Percentiles rank a stretch among this genome's conserved stretches.
Evolutionary conservation across 2,329 filamentous ascomycete genomes (phyloP).

Genomic region (Penicillium expansum): DNA sequence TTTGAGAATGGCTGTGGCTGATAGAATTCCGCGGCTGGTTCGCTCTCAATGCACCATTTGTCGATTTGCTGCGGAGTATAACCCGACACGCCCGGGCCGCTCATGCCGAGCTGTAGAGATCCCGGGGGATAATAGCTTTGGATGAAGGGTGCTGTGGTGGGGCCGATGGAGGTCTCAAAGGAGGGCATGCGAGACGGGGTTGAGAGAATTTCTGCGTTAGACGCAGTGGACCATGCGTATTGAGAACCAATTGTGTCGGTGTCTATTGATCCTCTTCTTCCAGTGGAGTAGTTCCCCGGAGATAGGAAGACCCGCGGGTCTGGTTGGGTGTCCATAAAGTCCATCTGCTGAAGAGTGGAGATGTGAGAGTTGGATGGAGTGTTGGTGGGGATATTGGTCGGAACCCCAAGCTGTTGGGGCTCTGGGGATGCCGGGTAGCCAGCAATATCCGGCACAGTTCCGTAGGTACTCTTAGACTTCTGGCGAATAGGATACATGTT

Average conservation of each 20-base stretch:
- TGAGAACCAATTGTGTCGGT: constrained; percentile 20
- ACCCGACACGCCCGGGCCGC: constrained; percentile 1
- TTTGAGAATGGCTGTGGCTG: constrained; percentile 4
- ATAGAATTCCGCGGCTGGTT: constrained; percentile 9
- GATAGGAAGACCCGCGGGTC: constrained; percentile 14
- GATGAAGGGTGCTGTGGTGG: constrained; percentile 15
- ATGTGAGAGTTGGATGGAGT: constrained; percentile 4
- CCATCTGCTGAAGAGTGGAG: constrained; percentile 6
- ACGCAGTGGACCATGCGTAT: constrained; percentile 22
- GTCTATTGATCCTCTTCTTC: constrained; percentile 13
- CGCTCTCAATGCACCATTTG: constrained; percentile 23
- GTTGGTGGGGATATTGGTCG: constrained; percentile 12
- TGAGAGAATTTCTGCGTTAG: constrained; percentile 13
- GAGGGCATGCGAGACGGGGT: constrained; percentile 6
- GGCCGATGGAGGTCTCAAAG: constrained; percentile 2
- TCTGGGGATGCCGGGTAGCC: not conserved
- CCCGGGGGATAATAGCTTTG: constrained; percentile 14
- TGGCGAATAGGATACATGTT: constrained; percentile 5
- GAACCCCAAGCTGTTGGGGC: constrained; percentile 5
- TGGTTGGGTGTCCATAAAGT: constrained; percentile 4
- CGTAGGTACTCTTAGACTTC: constrained; percentile 1
- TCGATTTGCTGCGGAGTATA: constrained; percentile 21
- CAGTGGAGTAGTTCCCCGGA: constrained; percentile 14
- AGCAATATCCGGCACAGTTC: constrained; percentile 4
- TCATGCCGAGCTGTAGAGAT: not conserved